Percentiles rank a stretch among this genome's conserved stretches.
Conservation (phyloP, 73 alveolate species). For the Durusdinium trenchii region DNA sequence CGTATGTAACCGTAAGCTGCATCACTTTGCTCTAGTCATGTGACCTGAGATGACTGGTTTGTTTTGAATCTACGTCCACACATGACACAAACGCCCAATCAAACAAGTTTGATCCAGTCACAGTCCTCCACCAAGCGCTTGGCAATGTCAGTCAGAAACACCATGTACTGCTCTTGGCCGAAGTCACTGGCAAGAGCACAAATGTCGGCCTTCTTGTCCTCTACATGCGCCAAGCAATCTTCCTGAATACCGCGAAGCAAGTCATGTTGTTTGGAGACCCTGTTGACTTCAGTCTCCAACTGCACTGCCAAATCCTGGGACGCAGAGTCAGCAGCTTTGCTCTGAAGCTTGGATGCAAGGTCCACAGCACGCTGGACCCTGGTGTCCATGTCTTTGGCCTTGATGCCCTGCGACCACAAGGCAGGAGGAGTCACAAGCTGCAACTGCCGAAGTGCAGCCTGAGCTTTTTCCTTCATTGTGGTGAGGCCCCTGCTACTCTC, state of each 20-base stretch:
- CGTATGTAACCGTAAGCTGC: no score
- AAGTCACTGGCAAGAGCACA: not conserved
- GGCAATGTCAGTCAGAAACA: not conserved
- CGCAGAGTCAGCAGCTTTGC: not conserved
- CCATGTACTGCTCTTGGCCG: not conserved
- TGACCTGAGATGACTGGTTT: no score
- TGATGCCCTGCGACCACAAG: not conserved
- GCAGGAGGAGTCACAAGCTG: not conserved
- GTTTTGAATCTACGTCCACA: no score
- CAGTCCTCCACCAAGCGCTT: constrained; percentile 4
- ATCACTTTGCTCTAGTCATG: no score
- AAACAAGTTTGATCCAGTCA: no score
- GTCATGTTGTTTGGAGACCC: not conserved
- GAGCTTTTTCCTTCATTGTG: not conserved
- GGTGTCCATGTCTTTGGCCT: not conserved
- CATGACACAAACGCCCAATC: no score
- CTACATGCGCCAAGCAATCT: not conserved
- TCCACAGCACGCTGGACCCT: not conserved
- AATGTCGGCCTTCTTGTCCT: not conserved
- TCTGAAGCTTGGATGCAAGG: not conserved
- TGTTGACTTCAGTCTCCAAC: not conserved
- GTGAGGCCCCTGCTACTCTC: not conserved
- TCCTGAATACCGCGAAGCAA: not conserved
- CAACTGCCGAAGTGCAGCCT: not conserved
- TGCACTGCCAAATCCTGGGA: not conserved